Evolutionary conservation across 371 early-diverging fungal genomes (phyloP), one percentile per base, ranked within the genome.

Genomic region (Circinella umbellata): DNA sequence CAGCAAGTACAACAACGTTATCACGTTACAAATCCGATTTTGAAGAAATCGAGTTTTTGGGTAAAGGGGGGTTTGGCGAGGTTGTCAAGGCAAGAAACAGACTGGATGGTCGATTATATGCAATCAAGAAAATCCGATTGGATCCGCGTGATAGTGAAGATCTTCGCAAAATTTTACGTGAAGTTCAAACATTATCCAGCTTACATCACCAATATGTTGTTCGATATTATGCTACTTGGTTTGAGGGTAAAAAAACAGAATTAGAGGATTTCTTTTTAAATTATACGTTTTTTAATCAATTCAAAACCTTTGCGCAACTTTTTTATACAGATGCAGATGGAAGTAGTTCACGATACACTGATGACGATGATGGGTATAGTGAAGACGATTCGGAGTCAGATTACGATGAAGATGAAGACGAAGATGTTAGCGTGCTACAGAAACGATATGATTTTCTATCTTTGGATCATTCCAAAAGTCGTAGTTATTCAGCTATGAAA

Each of bases 161-260:
- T 57, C 88, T 90, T 61, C 86, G 90, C 36, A 93, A 94, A 72
- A 91, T 98, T 48, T 77, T 97, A 18, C 86, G 97, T 27, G 98
- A 98, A 72, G 97, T 97, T 4, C 94, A 92, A 42, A 95, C 96
- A 0, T 77, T 98, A 42, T 94, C 95, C 1, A 83, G 97, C 13
- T 80, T 98, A 18, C 95, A 96, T 76, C 95, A 95, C 76, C 93
- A 93, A 73, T 93, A 91, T 75, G 93, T 96, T 6, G 97, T 97
- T 0, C 86, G 98, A 20, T 97, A 95, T 72, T 96, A 95, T 76
- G 95, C 95, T 27, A 95, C 97, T 3, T 98, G 98, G 98, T 91
- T 94, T 68, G 96, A 96, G 76, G 93, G 91, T 66, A 74, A 71
- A 39, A 13, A 15, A 47, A 11, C 0, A 15, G 47, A 27, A 27